A percentile compares a stretch with the other conserved stretches of the same genome.
Conservation (phyloP, 768 basidiomycete species). For the Lentinula detonsa region DNA sequence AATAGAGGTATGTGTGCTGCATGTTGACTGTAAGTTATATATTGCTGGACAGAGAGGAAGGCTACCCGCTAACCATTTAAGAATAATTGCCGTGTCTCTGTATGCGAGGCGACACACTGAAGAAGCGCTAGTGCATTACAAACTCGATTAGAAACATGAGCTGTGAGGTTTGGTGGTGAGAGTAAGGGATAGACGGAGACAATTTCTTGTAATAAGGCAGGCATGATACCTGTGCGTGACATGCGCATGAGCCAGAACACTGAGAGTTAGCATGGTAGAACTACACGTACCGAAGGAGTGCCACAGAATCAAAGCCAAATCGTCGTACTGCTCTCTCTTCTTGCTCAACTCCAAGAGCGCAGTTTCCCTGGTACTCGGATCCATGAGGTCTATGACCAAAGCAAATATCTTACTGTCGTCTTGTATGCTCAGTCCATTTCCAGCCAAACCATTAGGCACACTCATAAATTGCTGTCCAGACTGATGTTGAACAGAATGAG, state of each 20-base stretch:
- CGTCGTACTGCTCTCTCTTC: constrained; percentile 98
- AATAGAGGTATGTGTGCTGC: constrained; percentile 96
- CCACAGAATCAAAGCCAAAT: constrained; percentile 96
- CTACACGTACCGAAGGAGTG: constrained; percentile 81
- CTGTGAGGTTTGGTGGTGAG: constrained; percentile 92
- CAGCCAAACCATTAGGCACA: constrained; percentile 5
- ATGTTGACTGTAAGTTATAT: constrained; percentile 13
- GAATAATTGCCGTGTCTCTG: constrained; percentile 93
- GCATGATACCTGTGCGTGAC: constrained; percentile 81
- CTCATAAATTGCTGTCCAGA: constrained; percentile 33
- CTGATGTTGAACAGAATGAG: constrained; percentile 53
- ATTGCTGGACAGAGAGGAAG: background rate
- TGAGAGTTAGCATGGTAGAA: background rate
- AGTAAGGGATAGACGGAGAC: constrained; percentile 96
- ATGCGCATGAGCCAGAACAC: background rate
- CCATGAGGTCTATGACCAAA: constrained; percentile 83
- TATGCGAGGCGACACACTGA: constrained; percentile 97
- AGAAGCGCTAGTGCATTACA: constrained; percentile 97
- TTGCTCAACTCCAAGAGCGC: constrained; percentile 96
- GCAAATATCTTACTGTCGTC: constrained; percentile 78
- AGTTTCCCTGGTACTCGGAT: constrained; percentile 76
- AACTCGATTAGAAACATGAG: constrained; percentile 96
- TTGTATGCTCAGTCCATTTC: constrained; percentile 28
- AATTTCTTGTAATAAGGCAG: constrained; percentile 93
- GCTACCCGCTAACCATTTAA: constrained; percentile 62